phyloP scores from a whole-genome alignment of 345 rosid genomes.

The Reutealis trisperma region DNA sequence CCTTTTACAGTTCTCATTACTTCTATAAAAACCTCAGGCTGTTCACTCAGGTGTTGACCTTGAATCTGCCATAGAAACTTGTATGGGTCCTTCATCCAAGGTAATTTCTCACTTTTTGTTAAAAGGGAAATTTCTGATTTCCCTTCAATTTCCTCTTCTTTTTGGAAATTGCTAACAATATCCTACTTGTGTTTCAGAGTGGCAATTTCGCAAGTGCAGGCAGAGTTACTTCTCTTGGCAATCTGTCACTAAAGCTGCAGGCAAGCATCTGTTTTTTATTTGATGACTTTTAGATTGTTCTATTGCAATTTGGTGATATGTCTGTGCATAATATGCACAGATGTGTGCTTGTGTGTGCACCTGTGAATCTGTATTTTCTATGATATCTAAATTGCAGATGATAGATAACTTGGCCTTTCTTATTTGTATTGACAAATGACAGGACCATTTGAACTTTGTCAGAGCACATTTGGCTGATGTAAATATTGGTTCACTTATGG shows the following conservation, averaged over 20 bases:
- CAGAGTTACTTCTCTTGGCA: not conserved
- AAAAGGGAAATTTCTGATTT: constrained; percentile 9
- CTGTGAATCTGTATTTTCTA: not conserved
- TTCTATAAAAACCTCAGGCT: constrained; percentile 26
- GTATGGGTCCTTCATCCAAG: constrained; percentile 30
- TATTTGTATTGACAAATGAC: constrained; percentile 8
- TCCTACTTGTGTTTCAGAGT: constrained; percentile 24
- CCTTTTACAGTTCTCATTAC: not conserved
- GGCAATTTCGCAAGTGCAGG: constrained; percentile 6
- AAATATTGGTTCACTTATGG: constrained; percentile 35
- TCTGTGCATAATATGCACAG: not conserved
- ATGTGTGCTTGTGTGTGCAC: not conserved
- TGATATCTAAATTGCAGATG: not conserved
- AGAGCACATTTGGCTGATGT: constrained; percentile 32
- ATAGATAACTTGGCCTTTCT: not conserved
- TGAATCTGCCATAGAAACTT: constrained; percentile 44
- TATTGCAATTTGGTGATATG: not conserved
- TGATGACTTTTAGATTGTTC: not conserved
- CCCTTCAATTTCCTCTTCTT: not conserved
- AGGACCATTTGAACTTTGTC: constrained; percentile 42
- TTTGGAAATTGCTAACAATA: not conserved
- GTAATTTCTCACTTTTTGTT: constrained; percentile 19
- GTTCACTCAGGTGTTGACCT: constrained; percentile 50
- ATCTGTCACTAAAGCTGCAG: constrained; percentile 34
- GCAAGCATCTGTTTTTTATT: constrained; percentile 10